Evolutionary conservation across 495 filamentous ascomycete species (phyloP).

Genomic region (Mycothermus thermophilus): DNA sequence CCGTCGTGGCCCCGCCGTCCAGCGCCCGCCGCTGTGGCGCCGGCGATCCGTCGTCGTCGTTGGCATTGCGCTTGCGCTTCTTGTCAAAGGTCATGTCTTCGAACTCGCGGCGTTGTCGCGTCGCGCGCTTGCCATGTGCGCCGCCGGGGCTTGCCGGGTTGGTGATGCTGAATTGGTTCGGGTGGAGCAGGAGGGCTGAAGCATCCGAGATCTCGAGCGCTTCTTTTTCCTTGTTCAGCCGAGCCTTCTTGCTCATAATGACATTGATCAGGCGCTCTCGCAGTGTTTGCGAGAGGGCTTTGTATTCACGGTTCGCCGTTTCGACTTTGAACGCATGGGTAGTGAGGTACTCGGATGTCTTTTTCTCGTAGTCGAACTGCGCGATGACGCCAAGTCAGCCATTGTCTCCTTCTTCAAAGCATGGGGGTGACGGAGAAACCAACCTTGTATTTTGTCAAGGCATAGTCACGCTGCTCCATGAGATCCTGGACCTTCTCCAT

Average conservation of each 20-base stretch:
- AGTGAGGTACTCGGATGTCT: constrained; percentile 35
- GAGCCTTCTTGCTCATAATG: constrained; percentile 58
- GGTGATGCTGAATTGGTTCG: constrained; percentile 79
- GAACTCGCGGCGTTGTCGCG: constrained; percentile 62
- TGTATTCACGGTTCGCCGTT: constrained; percentile 71
- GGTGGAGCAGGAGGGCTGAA: constrained; percentile 77
- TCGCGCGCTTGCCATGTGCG: constrained; percentile 67
- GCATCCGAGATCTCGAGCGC: constrained; percentile 72
- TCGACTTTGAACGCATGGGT: constrained; percentile 48
- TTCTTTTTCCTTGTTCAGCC: constrained; percentile 79
- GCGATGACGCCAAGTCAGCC: constrained; percentile 8
- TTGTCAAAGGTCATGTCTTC: constrained; percentile 59
- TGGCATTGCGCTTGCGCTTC: constrained; percentile 62
- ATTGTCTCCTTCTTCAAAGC: background rate
- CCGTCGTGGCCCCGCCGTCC: constrained; percentile 37
- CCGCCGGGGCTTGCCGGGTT: constrained; percentile 70
- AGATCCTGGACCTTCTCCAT: constrained; percentile 71
- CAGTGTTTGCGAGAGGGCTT: constrained; percentile 58
- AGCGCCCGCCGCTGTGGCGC: constrained; percentile 38
- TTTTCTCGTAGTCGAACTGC: constrained; percentile 43
- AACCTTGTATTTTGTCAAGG: constrained; percentile 65
- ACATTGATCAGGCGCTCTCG: constrained; percentile 71
- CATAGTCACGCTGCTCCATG: constrained; percentile 69
- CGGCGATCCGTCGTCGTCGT: constrained; percentile 61
- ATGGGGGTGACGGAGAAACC: constrained; percentile 12